Evolutionary conservation across 148 eudicot species (phyloP), one percentile per base, ranked within the genome.

Genomic region (Hydrangea macrophylla): DNA sequence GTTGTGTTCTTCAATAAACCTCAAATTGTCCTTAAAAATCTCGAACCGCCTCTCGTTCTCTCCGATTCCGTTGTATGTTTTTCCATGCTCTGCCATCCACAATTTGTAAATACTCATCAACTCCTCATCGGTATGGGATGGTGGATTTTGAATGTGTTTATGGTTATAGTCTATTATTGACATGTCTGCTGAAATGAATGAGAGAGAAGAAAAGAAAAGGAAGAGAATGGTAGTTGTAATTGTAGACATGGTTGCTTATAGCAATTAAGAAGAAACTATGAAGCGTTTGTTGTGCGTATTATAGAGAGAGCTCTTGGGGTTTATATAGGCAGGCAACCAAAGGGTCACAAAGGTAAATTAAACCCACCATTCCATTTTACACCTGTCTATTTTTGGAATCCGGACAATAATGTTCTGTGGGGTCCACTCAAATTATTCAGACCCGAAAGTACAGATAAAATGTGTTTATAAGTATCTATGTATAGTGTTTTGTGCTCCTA

Each of bases 1-100:
- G 70, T 81, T 90, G 36, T 92, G 96, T 3, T 90, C 79, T 10
- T 93, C 89, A 7, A 93, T 81, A 64, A 88, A 93, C 50, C 71
- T 86, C 42, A 90, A 73, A 55, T 90, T 93, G 32, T 93, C 95
- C 54, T 80, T 90, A 28, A 93, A 93, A 12, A 86, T 75, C 48
- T 79, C 80, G 55, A 90, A 90, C 60, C 92, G 70, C 55, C 39
- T 70, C 44, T 85, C 85, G 5, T 53, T 73, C 56, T 79, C 88
- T 9, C 76, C 83, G 0, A 93, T 51, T 26, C 82, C 90, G 72
- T 93, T 92, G 57, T 83, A 82, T 28, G 76, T 67, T 74, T 90
- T 90, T 7, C 87, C 85, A 68, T 93, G 92, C 57, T 71, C 79
- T 26, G 77, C 90, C 57, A 75, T 67, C 98, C 96, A 93, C 58